These are phyloP conservation scores for Amanita muscaria DNA, from an alignment of 768 basidiomycete species.

Conservation along the genomic window DNA sequence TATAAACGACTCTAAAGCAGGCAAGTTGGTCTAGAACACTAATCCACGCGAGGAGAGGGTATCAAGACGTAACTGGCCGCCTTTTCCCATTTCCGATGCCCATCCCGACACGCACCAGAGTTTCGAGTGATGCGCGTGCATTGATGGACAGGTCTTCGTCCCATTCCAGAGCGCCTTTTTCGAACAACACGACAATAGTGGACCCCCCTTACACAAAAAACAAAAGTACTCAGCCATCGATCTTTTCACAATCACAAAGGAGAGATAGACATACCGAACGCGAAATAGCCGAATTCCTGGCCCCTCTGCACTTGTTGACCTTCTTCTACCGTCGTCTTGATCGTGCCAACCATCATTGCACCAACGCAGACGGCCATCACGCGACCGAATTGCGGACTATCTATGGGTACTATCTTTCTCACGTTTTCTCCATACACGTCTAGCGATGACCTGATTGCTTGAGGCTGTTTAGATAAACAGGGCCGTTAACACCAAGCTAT, in stretches of 20 bases:
- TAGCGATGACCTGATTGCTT: conserved; percentile 84
- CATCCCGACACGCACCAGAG: conserved; percentile 82
- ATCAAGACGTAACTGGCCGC: not conserved
- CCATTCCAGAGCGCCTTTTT: conserved; percentile 79
- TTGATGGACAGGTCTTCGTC: conserved; percentile 87
- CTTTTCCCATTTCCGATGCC: conserved; percentile 67
- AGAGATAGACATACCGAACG: conserved; percentile 60
- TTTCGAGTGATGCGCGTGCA: conserved; percentile 80
- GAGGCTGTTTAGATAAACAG: conserved; percentile 47
- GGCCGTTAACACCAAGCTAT: not conserved
- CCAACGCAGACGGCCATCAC: conserved; percentile 91
- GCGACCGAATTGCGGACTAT: conserved; percentile 80
- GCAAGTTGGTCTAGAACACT: too few species aligned
- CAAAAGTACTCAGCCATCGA: not conserved
- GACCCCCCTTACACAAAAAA: conserved; percentile 63
- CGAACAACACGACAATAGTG: conserved; percentile 85
- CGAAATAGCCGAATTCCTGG: conserved; percentile 91
- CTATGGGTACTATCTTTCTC: conserved; percentile 86
- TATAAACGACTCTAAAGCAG: too few species aligned
- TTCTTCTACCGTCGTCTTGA: conserved; percentile 78
- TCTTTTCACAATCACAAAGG: conserved; percentile 3
- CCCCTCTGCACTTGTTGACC: conserved; percentile 75
- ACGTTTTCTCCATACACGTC: conserved; percentile 95
- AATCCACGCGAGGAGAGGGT: too few species aligned
- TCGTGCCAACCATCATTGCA: conserved; percentile 94